These are phyloP conservation scores for Carex littledalei DNA, from an alignment of 176 grass and related monocot genomes.

Conservation along the genomic window DNA sequence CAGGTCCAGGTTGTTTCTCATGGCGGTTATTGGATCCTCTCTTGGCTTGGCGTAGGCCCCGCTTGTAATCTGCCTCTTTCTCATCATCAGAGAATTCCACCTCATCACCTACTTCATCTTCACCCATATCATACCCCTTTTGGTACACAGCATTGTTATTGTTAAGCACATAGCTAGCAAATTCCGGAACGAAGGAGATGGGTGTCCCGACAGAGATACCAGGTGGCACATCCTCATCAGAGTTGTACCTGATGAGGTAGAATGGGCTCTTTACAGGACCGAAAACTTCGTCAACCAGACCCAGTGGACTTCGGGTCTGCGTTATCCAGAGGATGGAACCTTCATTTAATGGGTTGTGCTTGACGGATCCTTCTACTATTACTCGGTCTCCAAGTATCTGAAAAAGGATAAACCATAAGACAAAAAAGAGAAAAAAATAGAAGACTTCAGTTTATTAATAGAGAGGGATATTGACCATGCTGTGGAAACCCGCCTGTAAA, in stretches of 20 bases:
- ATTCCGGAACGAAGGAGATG: slow-evolving; percentile 66
- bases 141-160: slow-evolving; percentile 48
- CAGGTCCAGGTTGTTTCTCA: neutral
- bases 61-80: slow-evolving; percentile 76
- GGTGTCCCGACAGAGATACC: slow-evolving; percentile 60
- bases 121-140: slow-evolving; percentile 77
- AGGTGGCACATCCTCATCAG: slow-evolving; percentile 50
- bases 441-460: slow-evolving; percentile 14
- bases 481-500: too few species aligned
- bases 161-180: slow-evolving; percentile 75
- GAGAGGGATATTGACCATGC: neutral
- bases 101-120: slow-evolving; percentile 44
- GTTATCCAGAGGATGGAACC: slow-evolving; percentile 95
- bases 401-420: slow-evolving; percentile 4
- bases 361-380: slow-evolving; percentile 74
- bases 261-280: slow-evolving; percentile 89
- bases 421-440: slow-evolving; percentile 8
- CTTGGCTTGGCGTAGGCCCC: slow-evolving; percentile 41
- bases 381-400: slow-evolving; percentile 76
- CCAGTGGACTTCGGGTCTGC: slow-evolving; percentile 52
- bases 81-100: slow-evolving; percentile 95
- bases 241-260: slow-evolving; percentile 80
- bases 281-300: slow-evolving; percentile 84
- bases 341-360: slow-evolving; percentile 78
- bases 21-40: slow-evolving; percentile 37